These are phyloP conservation scores for Penicillium sp. DNA, from an alignment of 2,329 filamentous ascomycete genomes.

Conservation along the genomic window DNA sequence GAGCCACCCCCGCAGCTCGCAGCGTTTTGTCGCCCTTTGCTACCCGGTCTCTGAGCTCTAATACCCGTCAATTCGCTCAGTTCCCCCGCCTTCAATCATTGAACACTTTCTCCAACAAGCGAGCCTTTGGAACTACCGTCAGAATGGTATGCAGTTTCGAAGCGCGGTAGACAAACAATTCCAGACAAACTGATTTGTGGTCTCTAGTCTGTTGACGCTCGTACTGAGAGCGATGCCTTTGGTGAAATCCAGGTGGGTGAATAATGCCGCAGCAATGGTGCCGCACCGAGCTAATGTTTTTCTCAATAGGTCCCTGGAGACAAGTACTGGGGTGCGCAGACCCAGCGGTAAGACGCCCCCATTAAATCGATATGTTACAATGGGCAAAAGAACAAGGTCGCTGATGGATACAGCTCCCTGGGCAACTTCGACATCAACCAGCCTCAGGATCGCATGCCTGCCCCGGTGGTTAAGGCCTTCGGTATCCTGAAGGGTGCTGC, in stretches of 20 bases:
- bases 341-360: slow-evolving; percentile 62
- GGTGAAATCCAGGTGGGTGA: slow-evolving; percentile 73
- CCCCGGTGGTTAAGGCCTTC: slow-evolving; percentile 86
- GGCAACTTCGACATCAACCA: slow-evolving; percentile 99
- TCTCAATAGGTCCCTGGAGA: slow-evolving; percentile 65
- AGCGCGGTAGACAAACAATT: neutral
- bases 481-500: slow-evolving; percentile 97
- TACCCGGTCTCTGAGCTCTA: slow-evolving; percentile 31
- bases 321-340: slow-evolving; percentile 99
- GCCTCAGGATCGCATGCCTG: slow-evolving; percentile 97
- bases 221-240: slow-evolving; percentile 96
- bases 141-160: slow-evolving; percentile 32
- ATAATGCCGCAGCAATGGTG: neutral
- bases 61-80: slow-evolving; percentile 28
- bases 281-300: slow-evolving; percentile 13
- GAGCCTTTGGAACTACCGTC: slow-evolving; percentile 37
- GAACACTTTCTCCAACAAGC: slow-evolving; percentile 23
- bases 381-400: slow-evolving; percentile 4
- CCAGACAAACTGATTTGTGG: slow-evolving; percentile 3
- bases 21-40: slow-evolving; percentile 22
- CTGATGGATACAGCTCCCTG: slow-evolving; percentile 59
- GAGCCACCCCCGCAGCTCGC: slow-evolving; percentile 35
- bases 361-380: slow-evolving; percentile 1
- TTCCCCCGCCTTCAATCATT: slow-evolving; percentile 37
- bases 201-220: slow-evolving; percentile 48